Evolutionary conservation across 192 early-diverging fungal genomes (phyloP).

Genomic region (Borealophlyctis nickersoniae): DNA sequence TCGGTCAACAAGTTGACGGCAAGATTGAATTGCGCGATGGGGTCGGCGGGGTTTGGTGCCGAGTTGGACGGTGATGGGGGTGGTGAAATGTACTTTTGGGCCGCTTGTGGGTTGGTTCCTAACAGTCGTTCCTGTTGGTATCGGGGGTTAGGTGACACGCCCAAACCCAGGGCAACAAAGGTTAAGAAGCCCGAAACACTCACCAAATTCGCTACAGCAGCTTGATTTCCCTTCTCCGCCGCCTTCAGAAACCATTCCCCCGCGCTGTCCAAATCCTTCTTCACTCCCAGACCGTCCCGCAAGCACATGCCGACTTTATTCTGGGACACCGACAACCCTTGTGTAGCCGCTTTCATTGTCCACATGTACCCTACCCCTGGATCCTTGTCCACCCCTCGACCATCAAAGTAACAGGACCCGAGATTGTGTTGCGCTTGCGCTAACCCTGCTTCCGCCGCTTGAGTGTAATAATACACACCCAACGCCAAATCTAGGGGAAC

Average conservation of each 20-base stretch:
- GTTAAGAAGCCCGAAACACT: background rate
- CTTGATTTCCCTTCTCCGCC: background rate
- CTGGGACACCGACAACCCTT: background rate
- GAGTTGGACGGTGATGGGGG: background rate
- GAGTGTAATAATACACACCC: constrained; percentile 45
- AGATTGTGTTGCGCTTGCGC: constrained; percentile 54
- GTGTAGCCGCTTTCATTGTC: background rate
- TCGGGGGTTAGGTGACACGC: constrained; percentile 13
- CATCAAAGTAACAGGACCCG: constrained; percentile 61
- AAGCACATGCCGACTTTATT: background rate
- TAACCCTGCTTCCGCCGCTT: constrained; percentile 53
- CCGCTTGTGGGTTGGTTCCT: background rate
- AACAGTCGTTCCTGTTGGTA: background rate
- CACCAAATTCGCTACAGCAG: background rate
- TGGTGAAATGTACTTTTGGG: background rate
- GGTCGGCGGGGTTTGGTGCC: background rate
- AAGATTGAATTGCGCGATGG: background rate
- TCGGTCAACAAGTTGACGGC: background rate
- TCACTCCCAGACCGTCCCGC: background rate
- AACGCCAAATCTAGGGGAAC: constrained; percentile 25
- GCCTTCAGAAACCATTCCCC: background rate
- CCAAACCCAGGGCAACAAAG: background rate
- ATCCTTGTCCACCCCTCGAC: constrained; percentile 38
- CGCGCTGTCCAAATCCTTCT: background rate
- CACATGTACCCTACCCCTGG: background rate